Evolutionary conservation across 2,329 filamentous ascomycete genomes (phyloP), one percentile per base, ranked within the genome.

Genomic region (Xylaria sp.): DNA sequence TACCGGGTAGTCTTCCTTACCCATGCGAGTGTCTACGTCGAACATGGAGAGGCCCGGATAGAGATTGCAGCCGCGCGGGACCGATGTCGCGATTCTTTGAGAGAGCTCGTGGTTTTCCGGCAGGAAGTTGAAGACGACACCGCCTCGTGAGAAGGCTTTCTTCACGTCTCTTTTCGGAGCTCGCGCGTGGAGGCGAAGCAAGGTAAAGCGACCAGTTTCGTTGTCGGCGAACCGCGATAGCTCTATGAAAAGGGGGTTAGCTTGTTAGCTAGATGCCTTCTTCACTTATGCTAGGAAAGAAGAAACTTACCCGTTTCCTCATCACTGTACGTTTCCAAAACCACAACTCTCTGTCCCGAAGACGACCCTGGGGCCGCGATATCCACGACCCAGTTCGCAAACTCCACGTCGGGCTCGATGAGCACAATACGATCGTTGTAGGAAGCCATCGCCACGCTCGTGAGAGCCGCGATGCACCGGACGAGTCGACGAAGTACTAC

Each of bases 101-200:
- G 79, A 78, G 0, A 83, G 57, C 1, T 74, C 64, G 56, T 73
- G 70, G 3, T 64, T 59, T 3, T 75, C 64, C 0, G 77, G 73
- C 1, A 79, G 69, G 50, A 83, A 79, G 65, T 81, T 75, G 61
- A 81, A 73, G 5, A 83, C 62, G 4, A 64, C 70, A 0, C 72
- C 71, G 0, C 71, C 74, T 0, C 53, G 45, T 0, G 74, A 77
- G 58, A 78, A 78, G 0, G 79, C 56, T 0, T 64, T 65, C 66
- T 75, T 78, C 17, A 82, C 64, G 5, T 79, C 74, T 32, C 75
- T 71, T 12, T 58, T 34, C 3, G 78, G 68, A 2, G 75, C 72
- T 4, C 69, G 69, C 0, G 76, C 74, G 39, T 82, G 80, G 2
- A 80, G 56, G 45, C 69, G 71, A 11, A 39, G 3, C 17, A 65